Conservation (phyloP, 2,329 filamentous ascomycete species). For the Aspergillus sp. region DNA sequence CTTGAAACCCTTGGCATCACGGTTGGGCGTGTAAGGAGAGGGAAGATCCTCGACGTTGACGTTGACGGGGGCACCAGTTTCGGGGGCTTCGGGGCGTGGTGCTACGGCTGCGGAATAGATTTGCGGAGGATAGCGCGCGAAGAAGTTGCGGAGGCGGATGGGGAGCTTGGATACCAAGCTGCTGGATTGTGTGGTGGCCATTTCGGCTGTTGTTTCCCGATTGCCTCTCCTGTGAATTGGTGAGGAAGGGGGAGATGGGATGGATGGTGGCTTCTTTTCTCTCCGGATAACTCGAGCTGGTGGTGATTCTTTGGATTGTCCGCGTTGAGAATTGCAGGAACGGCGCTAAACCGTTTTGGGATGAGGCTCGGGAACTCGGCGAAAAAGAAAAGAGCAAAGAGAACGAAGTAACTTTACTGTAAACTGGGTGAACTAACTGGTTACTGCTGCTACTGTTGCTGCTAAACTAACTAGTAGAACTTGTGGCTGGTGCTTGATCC, state of each 20-base stretch:
- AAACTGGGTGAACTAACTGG: too few relatives aligned
- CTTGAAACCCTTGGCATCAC: constrained; percentile 46
- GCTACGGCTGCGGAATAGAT: constrained; percentile 46
- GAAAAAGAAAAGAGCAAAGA: constrained; percentile 6
- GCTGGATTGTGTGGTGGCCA: constrained; percentile 24
- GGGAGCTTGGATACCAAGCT: constrained; percentile 57
- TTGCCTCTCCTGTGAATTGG: too few relatives aligned
- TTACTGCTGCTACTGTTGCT: too few relatives aligned
- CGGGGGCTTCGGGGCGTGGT: constrained; percentile 28
- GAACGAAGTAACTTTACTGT: not conserved
- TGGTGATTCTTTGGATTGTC: constrained; percentile 3
- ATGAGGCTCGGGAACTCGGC: constrained; percentile 9
- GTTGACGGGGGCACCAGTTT: constrained; percentile 4
- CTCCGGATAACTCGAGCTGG: not conserved
- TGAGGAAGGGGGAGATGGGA: not conserved
- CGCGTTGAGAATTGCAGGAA: not conserved
- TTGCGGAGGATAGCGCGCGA: constrained; percentile 82
- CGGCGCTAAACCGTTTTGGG: constrained; percentile 27
- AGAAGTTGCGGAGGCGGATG: constrained; percentile 77
- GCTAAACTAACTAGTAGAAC: too few relatives aligned
- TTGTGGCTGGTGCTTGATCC: not conserved
- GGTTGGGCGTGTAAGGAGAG: constrained; percentile 44
- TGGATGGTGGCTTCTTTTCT: not conserved
- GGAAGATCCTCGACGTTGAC: constrained; percentile 26
- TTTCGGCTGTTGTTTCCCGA: not conserved